Conservation (phyloP, 176 grass and related monocot species). For the Musa troglodytarum region DNA sequence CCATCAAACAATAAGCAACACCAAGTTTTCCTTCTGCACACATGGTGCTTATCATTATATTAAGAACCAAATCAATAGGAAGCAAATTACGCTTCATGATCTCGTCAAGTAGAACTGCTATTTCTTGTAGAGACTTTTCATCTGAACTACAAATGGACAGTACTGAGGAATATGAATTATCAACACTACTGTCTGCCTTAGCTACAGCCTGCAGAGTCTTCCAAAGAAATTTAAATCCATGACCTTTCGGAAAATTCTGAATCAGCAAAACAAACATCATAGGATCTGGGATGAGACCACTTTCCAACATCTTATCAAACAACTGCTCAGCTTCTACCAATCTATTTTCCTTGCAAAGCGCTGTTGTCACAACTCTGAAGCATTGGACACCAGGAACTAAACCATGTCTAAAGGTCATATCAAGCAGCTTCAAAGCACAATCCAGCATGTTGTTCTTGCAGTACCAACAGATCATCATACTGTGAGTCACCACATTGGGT, state of each 20-base stretch:
- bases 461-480: constrained; percentile 20
- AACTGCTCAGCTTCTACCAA: constrained; percentile 12
- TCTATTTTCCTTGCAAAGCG: constrained; percentile 12
- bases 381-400: constrained; percentile 14
- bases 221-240: background rate
- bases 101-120: constrained; percentile 17
- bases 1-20: constrained; percentile 24
- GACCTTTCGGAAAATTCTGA: constrained; percentile 6
- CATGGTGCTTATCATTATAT: constrained; percentile 31
- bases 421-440: constrained; percentile 14
- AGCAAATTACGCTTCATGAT: constrained; percentile 29
- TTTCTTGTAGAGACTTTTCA: constrained; percentile 23
- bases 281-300: constrained; percentile 11
- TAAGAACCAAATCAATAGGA: constrained; percentile 24
- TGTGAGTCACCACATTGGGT: constrained; percentile 16
- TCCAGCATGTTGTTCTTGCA: constrained; percentile 20
- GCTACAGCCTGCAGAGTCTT: constrained; percentile 17
- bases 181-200: background rate
- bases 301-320: constrained; percentile 19
- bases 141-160: constrained; percentile 4
- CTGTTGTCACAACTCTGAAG: constrained; percentile 6
- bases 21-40: constrained; percentile 22
- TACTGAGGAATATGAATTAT: background rate
- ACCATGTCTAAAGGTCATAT: background rate
- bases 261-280: constrained; percentile 13